Evolutionary conservation across 1,284 basidiomycete species (phyloP).

Genomic region (Coriolopsis trogii): DNA sequence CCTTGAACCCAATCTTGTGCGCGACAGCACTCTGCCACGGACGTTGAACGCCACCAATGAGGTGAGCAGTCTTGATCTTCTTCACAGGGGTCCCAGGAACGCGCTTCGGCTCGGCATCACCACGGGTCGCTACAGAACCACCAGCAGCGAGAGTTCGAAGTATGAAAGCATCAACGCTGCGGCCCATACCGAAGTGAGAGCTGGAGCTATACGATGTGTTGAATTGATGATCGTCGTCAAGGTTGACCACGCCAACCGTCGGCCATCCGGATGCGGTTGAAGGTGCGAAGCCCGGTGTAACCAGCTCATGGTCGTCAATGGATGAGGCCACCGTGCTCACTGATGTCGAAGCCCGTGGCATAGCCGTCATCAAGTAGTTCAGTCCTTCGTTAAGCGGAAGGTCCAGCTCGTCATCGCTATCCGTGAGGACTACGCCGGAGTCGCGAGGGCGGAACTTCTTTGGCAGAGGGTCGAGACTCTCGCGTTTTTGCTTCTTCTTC

Average conservation of each 20-base stretch:
- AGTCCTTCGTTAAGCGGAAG: conserved; percentile 15
- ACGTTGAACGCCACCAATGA: conserved; percentile 48
- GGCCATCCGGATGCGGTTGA: conserved; percentile 67
- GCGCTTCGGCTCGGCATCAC: conserved; percentile 54
- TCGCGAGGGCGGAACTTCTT: conserved; percentile 75
- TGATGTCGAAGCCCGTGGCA: conserved; percentile 62
- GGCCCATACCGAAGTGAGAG: conserved; percentile 42
- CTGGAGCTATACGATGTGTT: conserved; percentile 18
- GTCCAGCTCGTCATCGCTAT: conserved; percentile 52
- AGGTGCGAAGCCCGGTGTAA: conserved; percentile 66
- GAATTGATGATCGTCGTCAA: conserved; percentile 40
- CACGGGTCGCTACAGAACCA: conserved; percentile 48
- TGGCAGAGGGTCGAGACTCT: conserved; percentile 44
- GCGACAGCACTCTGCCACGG: conserved; percentile 81
- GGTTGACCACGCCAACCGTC: conserved; percentile 43
- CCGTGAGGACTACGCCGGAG: conserved; percentile 63
- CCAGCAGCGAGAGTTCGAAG: conserved; percentile 66
- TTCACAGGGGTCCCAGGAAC: conserved; percentile 82
- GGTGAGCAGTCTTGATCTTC: conserved; percentile 60
- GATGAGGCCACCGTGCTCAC: conserved; percentile 62
- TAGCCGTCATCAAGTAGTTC: conserved; percentile 34
- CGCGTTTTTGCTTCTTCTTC: conserved; percentile 42
- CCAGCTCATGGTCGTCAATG: conserved; percentile 56
- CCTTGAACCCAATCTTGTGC: conserved; percentile 60
- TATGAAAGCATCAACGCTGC: conserved; percentile 66